Evolutionary conservation across 169 alveolate species (phyloP).

Genomic region (Miamiensis avidus): DNA sequence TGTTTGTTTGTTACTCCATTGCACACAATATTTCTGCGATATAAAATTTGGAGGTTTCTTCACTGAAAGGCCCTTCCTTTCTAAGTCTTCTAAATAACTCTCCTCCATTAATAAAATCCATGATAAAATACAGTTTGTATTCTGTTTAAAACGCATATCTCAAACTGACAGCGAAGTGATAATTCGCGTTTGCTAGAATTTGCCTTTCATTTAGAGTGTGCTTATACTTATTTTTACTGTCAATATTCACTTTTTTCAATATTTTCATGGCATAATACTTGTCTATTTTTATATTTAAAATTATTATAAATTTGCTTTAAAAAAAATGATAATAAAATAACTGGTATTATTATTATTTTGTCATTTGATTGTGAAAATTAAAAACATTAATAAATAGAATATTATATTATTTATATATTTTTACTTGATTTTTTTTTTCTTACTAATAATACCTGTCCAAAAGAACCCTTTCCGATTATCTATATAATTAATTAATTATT

Average conservation of each 20-base stretch:
- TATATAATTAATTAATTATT: too few relatives aligned
- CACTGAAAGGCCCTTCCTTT: constrained; percentile 22
- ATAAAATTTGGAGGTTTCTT: constrained; percentile 51
- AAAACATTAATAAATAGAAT: neutral
- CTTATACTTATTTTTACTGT: constrained; percentile 33
- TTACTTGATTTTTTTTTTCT: constrained; percentile 35
- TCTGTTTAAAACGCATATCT: constrained; percentile 48
- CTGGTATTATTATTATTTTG: too few relatives aligned
- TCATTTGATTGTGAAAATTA: too few relatives aligned
- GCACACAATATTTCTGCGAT: constrained; percentile 53
- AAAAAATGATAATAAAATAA: too few relatives aligned
- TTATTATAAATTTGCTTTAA: too few relatives aligned
- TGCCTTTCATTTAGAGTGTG: constrained; percentile 47
- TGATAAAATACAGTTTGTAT: constrained; percentile 41
- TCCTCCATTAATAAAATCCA: constrained; percentile 51
- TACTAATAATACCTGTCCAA: constrained; percentile 46
- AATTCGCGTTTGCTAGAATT: constrained; percentile 41
- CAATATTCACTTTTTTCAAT: constrained; percentile 37
- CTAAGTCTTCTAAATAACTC: constrained; percentile 40
- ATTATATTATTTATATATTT: neutral
- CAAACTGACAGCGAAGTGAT: constrained; percentile 41
- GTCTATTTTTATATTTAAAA: neutral
- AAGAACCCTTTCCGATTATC: constrained; percentile 3
- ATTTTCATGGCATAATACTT: constrained; percentile 44
- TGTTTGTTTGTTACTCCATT: constrained; percentile 26